Percentiles rank a stretch among this genome's conserved stretches.
These are phyloP conservation scores for Somion occarium DNA, from an alignment of 1,284 basidiomycete species.

Conservation along the genomic window DNA sequence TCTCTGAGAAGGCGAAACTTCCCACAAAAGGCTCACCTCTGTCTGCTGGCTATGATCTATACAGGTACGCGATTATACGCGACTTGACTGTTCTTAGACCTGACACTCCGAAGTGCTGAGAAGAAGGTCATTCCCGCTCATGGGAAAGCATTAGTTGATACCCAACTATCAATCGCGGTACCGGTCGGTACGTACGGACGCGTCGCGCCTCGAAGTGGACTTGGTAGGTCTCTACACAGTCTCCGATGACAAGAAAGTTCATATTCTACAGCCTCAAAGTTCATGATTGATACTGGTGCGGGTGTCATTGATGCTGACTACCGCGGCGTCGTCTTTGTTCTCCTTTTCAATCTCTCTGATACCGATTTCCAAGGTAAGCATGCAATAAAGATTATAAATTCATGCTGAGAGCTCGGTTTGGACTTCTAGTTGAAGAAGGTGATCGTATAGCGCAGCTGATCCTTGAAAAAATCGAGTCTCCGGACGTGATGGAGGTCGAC, in stretches of 20 bases:
- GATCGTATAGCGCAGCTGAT: slow-evolving; percentile 95
- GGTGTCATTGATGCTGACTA: slow-evolving; percentile 98
- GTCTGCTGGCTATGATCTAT: slow-evolving; percentile 93
- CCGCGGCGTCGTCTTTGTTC: slow-evolving; percentile 87
- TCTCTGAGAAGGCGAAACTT: slow-evolving; percentile 77
- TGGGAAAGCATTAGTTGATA: slow-evolving; percentile 87
- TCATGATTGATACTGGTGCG: slow-evolving; percentile 95
- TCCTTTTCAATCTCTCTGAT: slow-evolving; percentile 92
- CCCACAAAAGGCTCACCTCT: slow-evolving; percentile 86
- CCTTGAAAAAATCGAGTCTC: slow-evolving; percentile 86
- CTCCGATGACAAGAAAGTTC: no score
- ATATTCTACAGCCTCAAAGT: slow-evolving; percentile 78
- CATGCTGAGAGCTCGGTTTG: background rate
- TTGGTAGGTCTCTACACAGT: slow-evolving; percentile 56
- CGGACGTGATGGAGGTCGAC: slow-evolving; percentile 81
- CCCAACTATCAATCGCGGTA: slow-evolving; percentile 89
- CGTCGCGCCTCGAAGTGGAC: slow-evolving; percentile 90
- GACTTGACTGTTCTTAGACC: slow-evolving; percentile 1
- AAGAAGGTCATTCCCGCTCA: slow-evolving; percentile 74
- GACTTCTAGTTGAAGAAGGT: slow-evolving; percentile 71
- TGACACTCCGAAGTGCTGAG: slow-evolving; percentile 59
- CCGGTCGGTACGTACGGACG: slow-evolving; percentile 93
- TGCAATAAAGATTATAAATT: background rate
- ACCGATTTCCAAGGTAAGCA: slow-evolving; percentile 79
- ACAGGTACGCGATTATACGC: slow-evolving; percentile 66